Evolutionary conservation across 441 rosid species (phyloP).

Genomic region (Erysimum cheiri): DNA sequence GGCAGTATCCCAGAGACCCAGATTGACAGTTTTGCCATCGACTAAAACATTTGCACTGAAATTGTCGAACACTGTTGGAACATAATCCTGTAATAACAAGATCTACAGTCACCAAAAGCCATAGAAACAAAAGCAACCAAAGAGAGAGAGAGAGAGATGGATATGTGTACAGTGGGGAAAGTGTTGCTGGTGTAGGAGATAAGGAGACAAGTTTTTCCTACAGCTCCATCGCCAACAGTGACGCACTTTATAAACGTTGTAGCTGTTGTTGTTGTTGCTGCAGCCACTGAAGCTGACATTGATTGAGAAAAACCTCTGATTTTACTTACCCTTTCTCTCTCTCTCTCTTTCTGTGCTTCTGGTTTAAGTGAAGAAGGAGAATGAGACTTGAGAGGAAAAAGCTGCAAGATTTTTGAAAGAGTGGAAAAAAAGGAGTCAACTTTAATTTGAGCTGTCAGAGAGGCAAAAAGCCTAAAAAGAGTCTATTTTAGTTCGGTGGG

Average conservation of each 20-base stretch:
- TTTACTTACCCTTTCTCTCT: not conserved
- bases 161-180: slow-evolving; percentile 55
- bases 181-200: slow-evolving; percentile 72
- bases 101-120: slow-evolving; percentile 31
- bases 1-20: slow-evolving; percentile 73
- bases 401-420: slow-evolving; percentile 38
- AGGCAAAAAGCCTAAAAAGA: slow-evolving; percentile 47
- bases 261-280: slow-evolving; percentile 52
- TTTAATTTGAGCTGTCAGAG: slow-evolving; percentile 83
- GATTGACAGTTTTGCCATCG: slow-evolving; percentile 60
- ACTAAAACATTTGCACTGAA: slow-evolving; percentile 63
- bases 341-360: slow-evolving; percentile 27
- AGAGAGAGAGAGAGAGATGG: slow-evolving; percentile 11
- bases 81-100: slow-evolving; percentile 54
- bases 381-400: slow-evolving; percentile 31
- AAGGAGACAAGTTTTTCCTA: slow-evolving; percentile 70
- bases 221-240: slow-evolving; percentile 78
- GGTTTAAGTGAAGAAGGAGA: slow-evolving; percentile 34
- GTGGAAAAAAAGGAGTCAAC: slow-evolving; percentile 45
- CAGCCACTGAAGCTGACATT: slow-evolving; percentile 49
- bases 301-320: slow-evolving; percentile 30
- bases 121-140: not conserved
- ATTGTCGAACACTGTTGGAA: slow-evolving; percentile 67
- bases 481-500: slow-evolving; percentile 21
- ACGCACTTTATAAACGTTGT: slow-evolving; percentile 71